These are phyloP conservation scores for Coniochaeta ligniaria DNA, from an alignment of 2,329 filamentous ascomycete genomes.

Conservation along the genomic window DNA sequence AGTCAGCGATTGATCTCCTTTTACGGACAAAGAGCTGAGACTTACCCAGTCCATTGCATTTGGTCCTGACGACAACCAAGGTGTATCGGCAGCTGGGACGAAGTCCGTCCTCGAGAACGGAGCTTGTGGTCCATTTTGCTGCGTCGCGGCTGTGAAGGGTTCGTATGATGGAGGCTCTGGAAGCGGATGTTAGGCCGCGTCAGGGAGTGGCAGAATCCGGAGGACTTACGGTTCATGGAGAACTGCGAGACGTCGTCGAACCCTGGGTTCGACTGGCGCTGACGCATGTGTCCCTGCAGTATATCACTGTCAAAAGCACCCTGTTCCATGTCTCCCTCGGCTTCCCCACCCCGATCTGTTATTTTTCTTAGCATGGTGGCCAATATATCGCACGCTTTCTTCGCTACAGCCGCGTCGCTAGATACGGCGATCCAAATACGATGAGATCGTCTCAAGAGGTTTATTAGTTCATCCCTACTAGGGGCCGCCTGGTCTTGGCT, in stretches of 20 bases:
- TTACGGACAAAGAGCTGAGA: background rate
- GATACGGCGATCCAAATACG: constrained; percentile 36
- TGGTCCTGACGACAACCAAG: constrained; percentile 8
- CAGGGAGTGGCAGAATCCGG: background rate
- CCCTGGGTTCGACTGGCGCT: background rate
- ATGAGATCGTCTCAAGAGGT: constrained; percentile 33
- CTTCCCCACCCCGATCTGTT: background rate
- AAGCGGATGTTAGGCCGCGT: background rate
- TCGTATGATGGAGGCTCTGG: background rate
- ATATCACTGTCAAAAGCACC: background rate
- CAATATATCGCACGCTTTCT: constrained; percentile 38
- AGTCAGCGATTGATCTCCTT: background rate
- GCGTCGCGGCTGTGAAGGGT: background rate
- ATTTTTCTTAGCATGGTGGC: constrained; percentile 31
- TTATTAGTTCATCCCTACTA: constrained; percentile 30
- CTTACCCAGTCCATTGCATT: constrained; percentile 12
- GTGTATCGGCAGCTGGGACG: constrained; percentile 3
- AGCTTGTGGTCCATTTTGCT: background rate
- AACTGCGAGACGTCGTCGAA: background rate
- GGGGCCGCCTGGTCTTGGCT: constrained; percentile 20
- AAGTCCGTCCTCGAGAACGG: constrained; percentile 3
- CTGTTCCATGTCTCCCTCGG: background rate
- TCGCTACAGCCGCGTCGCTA: constrained; percentile 27
- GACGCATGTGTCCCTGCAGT: background rate
- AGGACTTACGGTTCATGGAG: background rate